These are phyloP conservation scores for Aspergillus brasiliensis DNA, from an alignment of 2,329 filamentous ascomycete species.

Conservation along the genomic window DNA sequence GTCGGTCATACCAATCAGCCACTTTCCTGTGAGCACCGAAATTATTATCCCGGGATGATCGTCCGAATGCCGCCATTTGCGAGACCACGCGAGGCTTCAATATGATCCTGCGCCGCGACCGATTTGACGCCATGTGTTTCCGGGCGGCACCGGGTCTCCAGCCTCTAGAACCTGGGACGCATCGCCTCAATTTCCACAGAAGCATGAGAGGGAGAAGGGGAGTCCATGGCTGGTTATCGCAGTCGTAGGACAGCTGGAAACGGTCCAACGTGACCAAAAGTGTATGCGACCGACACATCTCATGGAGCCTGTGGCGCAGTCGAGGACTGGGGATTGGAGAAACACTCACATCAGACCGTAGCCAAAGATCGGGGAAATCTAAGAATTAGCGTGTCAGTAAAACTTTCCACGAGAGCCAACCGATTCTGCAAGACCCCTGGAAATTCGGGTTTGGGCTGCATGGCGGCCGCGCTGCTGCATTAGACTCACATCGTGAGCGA, in stretches of 20 bases:
- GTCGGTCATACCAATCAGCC: slow-evolving; percentile 19
- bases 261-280: slow-evolving; percentile 38
- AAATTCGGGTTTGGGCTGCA: slow-evolving; percentile 32
- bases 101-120: slow-evolving; percentile 4
- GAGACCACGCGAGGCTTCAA: not conserved
- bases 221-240: not conserved
- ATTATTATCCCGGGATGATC: not conserved
- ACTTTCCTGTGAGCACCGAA: not conserved
- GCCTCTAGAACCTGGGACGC: not conserved
- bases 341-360: slow-evolving; percentile 43
- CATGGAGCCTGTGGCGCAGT: slow-evolving; percentile 28
- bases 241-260: slow-evolving; percentile 11
- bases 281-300: slow-evolving; percentile 31
- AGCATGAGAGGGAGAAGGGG: not conserved
- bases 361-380: slow-evolving; percentile 45
- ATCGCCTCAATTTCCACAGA: not conserved
- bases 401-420: slow-evolving; percentile 42
- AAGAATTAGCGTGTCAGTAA: slow-evolving; percentile 41
- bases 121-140: not conserved
- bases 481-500: slow-evolving; percentile 40
- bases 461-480: slow-evolving; percentile 31
- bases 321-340: slow-evolving; percentile 4
- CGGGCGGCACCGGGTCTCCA: not conserved
- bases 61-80: slow-evolving; percentile 16
- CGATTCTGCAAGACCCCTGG: slow-evolving; percentile 33